Base-by-base conservation (phyloP, 768 basidiomycete genomes). In the Amanita rubescens region DNA sequence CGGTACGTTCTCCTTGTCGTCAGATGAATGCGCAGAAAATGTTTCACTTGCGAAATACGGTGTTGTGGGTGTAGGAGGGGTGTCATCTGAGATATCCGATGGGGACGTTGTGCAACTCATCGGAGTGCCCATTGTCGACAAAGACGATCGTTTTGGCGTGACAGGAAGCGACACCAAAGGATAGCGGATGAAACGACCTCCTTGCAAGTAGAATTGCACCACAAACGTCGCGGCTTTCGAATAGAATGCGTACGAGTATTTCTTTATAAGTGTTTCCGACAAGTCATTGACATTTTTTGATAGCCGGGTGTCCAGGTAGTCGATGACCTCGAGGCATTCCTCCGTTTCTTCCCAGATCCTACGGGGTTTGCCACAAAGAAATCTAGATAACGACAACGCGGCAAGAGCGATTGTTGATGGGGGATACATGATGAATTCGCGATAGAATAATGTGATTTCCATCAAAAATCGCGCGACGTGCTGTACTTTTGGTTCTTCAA, bases 391-490 rank as follows among this genome's bases (percentile, higher is more conserved):
- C 5, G 90, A 87, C 59, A 98, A 74, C 19, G 94, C 81, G 47
- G 89, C 96, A n/a, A 84, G 71, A 32, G 96, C 95, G 64, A 97
- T 87, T 38, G 88, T 80, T 1, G 90, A 94, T 2, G 95, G 85
- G 7, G 83, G 73, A 65, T 83, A 88, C 62, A 84, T 84, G 69
- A 96, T 77, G 69, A 94, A 98, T 66, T 98, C 96, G 55, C 93
- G 85, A 70, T 97, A 89, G 75, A 97, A 98, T 49, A 99, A 82
- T 27, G 96, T 97, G 63, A 97, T 93, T 70, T 99, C 96, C 96
- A 99, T 99, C 67, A 98, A 71, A 76, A 98, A 99, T 46, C 96
- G 85, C 2, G 96, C 93, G 58, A 98, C 87, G 64, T 96, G 88
- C 64, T 96, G 93, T 5, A 95, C 90, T 70, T 88, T 90, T 49